Percentiles rank a stretch among this genome's conserved stretches.
Evolutionary conservation across 2,329 filamentous ascomycete genomes (phyloP).

Genomic region (Colletotrichum filicis): DNA sequence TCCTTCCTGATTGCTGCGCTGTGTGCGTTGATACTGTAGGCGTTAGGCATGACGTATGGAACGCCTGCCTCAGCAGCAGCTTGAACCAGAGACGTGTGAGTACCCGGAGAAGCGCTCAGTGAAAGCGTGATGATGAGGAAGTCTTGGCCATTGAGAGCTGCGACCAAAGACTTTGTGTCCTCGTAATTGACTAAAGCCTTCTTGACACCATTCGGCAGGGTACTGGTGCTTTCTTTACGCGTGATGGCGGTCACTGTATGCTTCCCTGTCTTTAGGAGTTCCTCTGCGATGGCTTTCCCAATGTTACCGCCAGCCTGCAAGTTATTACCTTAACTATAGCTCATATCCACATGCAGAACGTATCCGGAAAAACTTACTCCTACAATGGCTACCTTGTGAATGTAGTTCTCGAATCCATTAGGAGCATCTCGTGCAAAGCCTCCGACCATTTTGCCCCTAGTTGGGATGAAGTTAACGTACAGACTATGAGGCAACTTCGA

Average conservation of each 20-base stretch:
- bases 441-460: neutral
- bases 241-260: constrained; percentile 64
- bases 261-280: constrained; percentile 59
- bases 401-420: constrained; percentile 43
- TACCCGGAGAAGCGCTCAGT: constrained; percentile 47
- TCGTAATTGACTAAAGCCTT: constrained; percentile 55
- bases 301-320: constrained; percentile 51
- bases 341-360: too few relatives aligned
- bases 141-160: constrained; percentile 62
- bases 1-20: constrained; percentile 34
- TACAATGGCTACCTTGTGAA: constrained; percentile 58
- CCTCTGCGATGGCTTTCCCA: constrained; percentile 51
- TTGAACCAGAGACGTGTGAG: constrained; percentile 56
- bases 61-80: constrained; percentile 63
- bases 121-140: constrained; percentile 62
- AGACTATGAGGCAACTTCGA: too few relatives aligned
- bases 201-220: constrained; percentile 55
- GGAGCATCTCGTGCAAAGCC: neutral
- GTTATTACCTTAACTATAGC: constrained; percentile 20
- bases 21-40: constrained; percentile 43
- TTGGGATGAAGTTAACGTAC: too few relatives aligned
- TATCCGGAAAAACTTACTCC: constrained; percentile 50
- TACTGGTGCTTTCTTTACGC: constrained; percentile 52
- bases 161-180: constrained; percentile 53
- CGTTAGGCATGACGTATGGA: constrained; percentile 63